A percentile compares a stretch with the other conserved stretches of the same genome.
These are phyloP conservation scores for Cryphonectria carpinicola DNA, from an alignment of 2,329 filamentous ascomycete genomes.

Conservation along the genomic window DNA sequence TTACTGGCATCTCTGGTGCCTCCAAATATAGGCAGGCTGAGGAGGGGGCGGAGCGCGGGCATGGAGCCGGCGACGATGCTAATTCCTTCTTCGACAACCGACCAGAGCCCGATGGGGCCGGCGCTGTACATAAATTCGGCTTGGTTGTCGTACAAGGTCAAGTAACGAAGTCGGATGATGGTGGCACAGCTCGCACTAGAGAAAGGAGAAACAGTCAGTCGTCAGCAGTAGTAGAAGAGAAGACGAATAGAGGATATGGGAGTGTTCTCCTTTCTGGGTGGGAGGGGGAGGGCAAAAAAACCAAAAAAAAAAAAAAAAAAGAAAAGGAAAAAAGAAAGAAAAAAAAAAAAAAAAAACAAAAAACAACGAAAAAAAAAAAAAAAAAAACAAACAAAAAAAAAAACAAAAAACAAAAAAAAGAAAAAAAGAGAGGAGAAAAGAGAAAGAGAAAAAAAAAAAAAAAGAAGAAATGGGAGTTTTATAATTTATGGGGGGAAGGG, in stretches of 20 bases:
- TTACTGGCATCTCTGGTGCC: slow-evolving; percentile 6
- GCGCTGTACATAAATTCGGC: slow-evolving; percentile 45
- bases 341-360: too few species aligned
- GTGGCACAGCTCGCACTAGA: slow-evolving; percentile 41
- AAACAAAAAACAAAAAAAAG: too few species aligned
- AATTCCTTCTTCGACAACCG: slow-evolving; percentile 52
- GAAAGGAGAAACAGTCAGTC: slow-evolving; percentile 10
- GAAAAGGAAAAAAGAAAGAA: too few species aligned
- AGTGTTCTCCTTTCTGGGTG: too few species aligned
- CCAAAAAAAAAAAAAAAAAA: too few species aligned
- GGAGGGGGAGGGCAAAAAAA: too few species aligned
- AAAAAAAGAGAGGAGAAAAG: too few species aligned
- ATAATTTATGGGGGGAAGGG: too few species aligned
- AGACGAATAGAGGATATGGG: neutral
- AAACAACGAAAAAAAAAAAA: too few species aligned
- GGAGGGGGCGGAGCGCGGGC: slow-evolving; percentile 49
- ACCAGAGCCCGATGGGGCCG: slow-evolving; percentile 49
- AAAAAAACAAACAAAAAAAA: too few species aligned
- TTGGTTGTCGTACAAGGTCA: slow-evolving; percentile 44
- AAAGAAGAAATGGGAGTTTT: too few species aligned
- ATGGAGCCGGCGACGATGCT: slow-evolving; percentile 54
- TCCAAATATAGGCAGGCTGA: slow-evolving; percentile 37
- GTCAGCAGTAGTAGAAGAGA: neutral
- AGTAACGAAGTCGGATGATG: slow-evolving; percentile 48
- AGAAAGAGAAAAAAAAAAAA: too few species aligned